Conservation (phyloP, 495 filamentous ascomycete species). For the Aspergillus leporis region DNA sequence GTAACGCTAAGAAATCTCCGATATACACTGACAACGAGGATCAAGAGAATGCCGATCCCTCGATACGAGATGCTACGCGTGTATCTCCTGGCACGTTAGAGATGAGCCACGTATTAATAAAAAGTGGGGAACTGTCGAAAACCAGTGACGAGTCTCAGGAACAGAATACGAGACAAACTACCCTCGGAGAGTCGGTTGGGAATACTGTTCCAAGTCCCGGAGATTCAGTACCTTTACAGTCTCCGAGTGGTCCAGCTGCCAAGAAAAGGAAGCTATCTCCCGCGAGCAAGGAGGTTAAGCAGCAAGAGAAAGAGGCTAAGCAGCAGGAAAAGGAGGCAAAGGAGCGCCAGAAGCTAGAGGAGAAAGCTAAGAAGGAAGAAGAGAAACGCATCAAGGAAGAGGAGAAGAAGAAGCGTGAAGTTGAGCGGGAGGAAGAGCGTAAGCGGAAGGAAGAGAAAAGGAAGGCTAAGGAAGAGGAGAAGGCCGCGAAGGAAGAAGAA, state of each 20-base stretch:
- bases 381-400: conserved; percentile 48
- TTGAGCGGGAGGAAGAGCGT: conserved; percentile 33
- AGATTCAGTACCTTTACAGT: background rate
- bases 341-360: conserved; percentile 33
- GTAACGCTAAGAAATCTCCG: conserved; percentile 10
- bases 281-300: conserved; percentile 54
- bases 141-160: background rate
- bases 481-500: conserved; percentile 38
- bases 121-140: background rate
- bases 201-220: conserved; percentile 6
- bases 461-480: conserved; percentile 66
- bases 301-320: conserved; percentile 55
- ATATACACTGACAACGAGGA: conserved; percentile 16
- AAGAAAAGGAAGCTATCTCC: conserved; percentile 58
- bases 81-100: background rate
- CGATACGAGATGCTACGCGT: background rate
- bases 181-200: conserved; percentile 1
- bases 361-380: conserved; percentile 44
- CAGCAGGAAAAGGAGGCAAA: conserved; percentile 51
- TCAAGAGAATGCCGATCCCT: conserved; percentile 28
- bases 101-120: conserved; percentile 4
- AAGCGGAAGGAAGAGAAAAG: conserved; percentile 42
- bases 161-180: background rate
- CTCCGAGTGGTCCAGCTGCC: conserved; percentile 14
- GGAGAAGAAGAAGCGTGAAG: conserved; percentile 40